A percentile compares a stretch with the other conserved stretches of the same genome.
Evolutionary conservation across 805 yeast genomes (phyloP).

Genomic region (Pichia exigua): DNA sequence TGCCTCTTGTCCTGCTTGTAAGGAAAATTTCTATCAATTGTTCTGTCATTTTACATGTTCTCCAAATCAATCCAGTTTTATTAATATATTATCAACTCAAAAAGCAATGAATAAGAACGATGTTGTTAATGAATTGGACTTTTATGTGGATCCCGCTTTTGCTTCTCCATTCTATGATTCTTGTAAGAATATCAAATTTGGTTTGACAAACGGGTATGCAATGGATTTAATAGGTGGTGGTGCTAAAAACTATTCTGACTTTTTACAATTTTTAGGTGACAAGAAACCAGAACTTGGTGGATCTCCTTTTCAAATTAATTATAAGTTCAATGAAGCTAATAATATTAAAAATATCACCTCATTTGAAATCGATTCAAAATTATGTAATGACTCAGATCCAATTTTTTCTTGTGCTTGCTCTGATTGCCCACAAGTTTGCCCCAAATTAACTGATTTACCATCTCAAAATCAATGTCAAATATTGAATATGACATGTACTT

Average conservation of each 20-base stretch:
- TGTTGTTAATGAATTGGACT: conserved; percentile 65
- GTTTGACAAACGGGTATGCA: conserved; percentile 92
- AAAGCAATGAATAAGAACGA: conserved; percentile 41
- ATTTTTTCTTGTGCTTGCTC: conserved; percentile 78
- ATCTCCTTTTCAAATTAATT: conserved; percentile 90
- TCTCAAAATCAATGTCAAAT: conserved; percentile 35
- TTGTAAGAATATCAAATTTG: conserved; percentile 82
- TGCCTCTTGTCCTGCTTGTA: conserved; percentile 91
- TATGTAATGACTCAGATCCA: conserved; percentile 52
- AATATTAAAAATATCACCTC: conserved; percentile 24
- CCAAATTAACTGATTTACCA: conserved; percentile 45
- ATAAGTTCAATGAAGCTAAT: conserved; percentile 32
- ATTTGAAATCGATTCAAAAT: conserved; percentile 21
- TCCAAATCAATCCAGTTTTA: conserved; percentile 68
- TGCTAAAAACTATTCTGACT: conserved; percentile 62
- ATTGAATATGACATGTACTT: conserved; percentile 56
- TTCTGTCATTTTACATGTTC: conserved; percentile 90
- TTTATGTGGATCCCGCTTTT: conserved; percentile 54
- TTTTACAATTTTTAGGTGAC: conserved; percentile 86
- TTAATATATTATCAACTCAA: conserved; percentile 53
- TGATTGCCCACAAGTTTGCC: conserved; percentile 81
- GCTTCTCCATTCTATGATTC: conserved; percentile 70
- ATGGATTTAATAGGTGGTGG: conserved; percentile 99
- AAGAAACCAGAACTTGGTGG: conserved; percentile 93
- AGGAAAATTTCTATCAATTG: conserved; percentile 71